phyloP scores from a whole-genome alignment of 257 asterid species.

The Ligustrum vulgare region DNA sequence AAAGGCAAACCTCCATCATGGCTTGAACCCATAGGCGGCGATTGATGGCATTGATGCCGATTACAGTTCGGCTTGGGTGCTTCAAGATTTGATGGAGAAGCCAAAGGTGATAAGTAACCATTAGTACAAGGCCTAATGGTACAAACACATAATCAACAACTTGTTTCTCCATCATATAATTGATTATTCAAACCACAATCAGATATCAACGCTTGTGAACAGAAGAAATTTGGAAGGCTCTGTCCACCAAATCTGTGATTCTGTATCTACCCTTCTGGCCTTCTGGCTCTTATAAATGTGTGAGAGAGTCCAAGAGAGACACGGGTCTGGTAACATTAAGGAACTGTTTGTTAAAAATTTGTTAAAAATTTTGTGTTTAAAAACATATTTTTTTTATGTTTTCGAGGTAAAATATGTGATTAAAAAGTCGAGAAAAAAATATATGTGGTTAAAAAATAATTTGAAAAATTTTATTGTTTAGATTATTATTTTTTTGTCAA shows the following conservation, averaged over 20 bases:
- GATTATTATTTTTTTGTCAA: too few species aligned
- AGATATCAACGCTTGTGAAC: neutral
- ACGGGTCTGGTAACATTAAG: slow-evolving; percentile 21
- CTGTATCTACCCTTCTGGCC: neutral
- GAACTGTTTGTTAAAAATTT: too few species aligned
- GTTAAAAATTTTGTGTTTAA: too few species aligned
- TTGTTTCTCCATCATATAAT: slow-evolving; percentile 46
- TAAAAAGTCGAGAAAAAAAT: too few species aligned
- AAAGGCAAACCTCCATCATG: slow-evolving; percentile 77
- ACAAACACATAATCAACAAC: slow-evolving; percentile 69
- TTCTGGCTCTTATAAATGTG: too few species aligned
- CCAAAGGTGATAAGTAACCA: slow-evolving; percentile 77
- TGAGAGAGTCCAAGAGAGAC: slow-evolving; percentile 18
- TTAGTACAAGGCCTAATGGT: slow-evolving; percentile 57
- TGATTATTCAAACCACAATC: neutral
- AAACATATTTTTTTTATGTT: too few species aligned
- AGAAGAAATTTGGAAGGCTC: neutral
- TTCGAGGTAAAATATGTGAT: too few species aligned
- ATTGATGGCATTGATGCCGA: slow-evolving; percentile 85
- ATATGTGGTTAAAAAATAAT: too few species aligned
- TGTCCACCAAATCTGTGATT: neutral
- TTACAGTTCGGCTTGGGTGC: slow-evolving; percentile 67
- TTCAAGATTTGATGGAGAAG: slow-evolving; percentile 63
- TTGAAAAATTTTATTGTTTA: too few species aligned
- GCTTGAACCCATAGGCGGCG: slow-evolving; percentile 92